These are phyloP conservation scores for Chytriomyces hyalinus DNA, from an alignment of 192 early-diverging fungal species.

Conservation along the genomic window DNA sequence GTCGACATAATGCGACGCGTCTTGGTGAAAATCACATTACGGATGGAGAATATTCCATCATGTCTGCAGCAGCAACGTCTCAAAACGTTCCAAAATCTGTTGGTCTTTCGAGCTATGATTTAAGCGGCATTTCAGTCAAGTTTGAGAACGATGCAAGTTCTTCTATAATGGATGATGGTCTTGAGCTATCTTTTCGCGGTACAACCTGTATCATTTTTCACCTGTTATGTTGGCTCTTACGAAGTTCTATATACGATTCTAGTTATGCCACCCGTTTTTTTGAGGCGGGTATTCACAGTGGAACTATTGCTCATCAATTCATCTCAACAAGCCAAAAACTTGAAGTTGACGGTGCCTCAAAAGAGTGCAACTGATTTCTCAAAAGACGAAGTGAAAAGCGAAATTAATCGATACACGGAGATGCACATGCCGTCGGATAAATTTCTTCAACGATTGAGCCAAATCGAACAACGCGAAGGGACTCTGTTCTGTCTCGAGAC, in stretches of 20 bases:
- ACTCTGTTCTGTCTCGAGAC: slow-evolving; percentile 48
- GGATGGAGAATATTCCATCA: too few relatives aligned
- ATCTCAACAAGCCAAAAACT: slow-evolving; percentile 13
- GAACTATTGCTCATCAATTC: slow-evolving; percentile 45
- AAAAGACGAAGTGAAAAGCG: not conserved
- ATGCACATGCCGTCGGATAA: slow-evolving; percentile 10
- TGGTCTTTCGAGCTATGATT: slow-evolving; percentile 3
- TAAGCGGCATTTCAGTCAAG: not conserved
- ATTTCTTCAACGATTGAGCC: slow-evolving; percentile 18
- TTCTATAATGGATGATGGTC: not conserved
- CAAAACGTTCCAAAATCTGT: not conserved
- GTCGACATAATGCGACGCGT: too few relatives aligned
- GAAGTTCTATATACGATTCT: not conserved
- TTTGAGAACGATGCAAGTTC: not conserved
- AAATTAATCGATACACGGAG: not conserved
- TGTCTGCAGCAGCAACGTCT: not conserved
- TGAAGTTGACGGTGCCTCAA: slow-evolving; percentile 25
- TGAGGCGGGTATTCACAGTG: slow-evolving; percentile 47
- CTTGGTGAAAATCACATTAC: too few relatives aligned
- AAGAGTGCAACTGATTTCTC: not conserved
- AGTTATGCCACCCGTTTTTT: slow-evolving; percentile 40
- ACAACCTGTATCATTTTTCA: not conserved
- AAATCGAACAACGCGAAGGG: slow-evolving; percentile 39
- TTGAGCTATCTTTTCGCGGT: slow-evolving; percentile 27
- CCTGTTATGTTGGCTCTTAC: not conserved